Evolutionary conservation across 2,329 filamentous ascomycete species (phyloP).

Genomic region (Penicillium sp.): DNA sequence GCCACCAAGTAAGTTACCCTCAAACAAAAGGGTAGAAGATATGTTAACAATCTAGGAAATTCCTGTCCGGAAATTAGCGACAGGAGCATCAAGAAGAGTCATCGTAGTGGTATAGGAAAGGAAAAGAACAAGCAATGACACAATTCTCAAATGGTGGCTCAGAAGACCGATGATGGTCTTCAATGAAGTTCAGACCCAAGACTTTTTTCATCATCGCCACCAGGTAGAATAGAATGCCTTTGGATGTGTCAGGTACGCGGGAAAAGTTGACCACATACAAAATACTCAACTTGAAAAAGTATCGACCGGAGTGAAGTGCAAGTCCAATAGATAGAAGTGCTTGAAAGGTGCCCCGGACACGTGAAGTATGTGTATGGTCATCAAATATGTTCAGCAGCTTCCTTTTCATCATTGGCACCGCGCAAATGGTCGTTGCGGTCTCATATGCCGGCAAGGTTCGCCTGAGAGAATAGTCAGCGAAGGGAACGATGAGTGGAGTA

Average conservation of each 20-base stretch:
- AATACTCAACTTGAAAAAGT: background rate
- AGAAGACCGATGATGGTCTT: background rate
- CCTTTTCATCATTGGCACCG: too few species aligned
- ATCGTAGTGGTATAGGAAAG: too few species aligned
- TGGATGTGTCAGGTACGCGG: background rate
- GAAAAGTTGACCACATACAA: background rate
- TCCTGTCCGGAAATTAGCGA: background rate
- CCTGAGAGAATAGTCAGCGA: too few species aligned
- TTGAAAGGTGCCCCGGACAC: too few species aligned
- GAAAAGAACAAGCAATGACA: background rate
- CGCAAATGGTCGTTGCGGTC: too few species aligned
- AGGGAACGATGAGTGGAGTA: background rate
- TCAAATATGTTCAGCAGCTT: too few species aligned
- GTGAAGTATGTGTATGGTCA: too few species aligned
- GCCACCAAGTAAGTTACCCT: background rate
- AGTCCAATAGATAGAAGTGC: too few species aligned
- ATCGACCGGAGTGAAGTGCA: too few species aligned
- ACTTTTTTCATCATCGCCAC: background rate
- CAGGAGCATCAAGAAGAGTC: background rate
- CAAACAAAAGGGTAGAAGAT: background rate
- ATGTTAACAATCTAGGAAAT: background rate
- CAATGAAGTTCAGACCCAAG: background rate
- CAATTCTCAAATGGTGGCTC: background rate
- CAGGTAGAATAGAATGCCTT: background rate
- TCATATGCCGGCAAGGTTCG: too few species aligned